Evolutionary conservation across 192 early-diverging fungal species (phyloP).

Genomic region (Obelidium mucronatum): DNA sequence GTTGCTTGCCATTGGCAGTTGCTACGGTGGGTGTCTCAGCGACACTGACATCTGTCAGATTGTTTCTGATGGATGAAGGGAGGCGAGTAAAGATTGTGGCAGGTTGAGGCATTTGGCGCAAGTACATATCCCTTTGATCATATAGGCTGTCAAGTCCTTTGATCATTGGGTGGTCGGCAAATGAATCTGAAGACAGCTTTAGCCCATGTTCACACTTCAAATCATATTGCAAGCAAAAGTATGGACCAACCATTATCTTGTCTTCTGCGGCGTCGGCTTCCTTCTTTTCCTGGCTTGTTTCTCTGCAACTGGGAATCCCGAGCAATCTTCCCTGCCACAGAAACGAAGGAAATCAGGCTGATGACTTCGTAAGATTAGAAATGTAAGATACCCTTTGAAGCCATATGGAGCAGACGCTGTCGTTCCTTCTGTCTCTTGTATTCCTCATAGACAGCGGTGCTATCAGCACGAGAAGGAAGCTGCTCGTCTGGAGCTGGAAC

Average conservation of each 20-base stretch:
- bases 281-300: conserved; percentile 7
- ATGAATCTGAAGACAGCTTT: neutral
- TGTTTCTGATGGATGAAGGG: neutral
- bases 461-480: neutral
- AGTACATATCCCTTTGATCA: neutral
- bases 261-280: neutral
- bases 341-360: no score
- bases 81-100: neutral
- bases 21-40: neutral
- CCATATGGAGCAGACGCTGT: neutral
- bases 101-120: neutral
- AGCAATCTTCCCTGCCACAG: no score
- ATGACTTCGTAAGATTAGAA: no score
- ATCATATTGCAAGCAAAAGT: neutral
- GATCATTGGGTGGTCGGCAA: conserved; percentile 9
- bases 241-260: conserved; percentile 4
- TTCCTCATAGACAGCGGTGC: neutral
- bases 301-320: neutral
- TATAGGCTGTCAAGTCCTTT: neutral
- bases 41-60: neutral
- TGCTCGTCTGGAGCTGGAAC: neutral
- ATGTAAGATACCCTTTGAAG: neutral
- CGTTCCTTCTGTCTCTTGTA: conserved; percentile 6
- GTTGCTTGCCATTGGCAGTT: neutral
- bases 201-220: neutral